Percentiles rank a stretch among this genome's conserved stretches.
Evolutionary conservation across 2,329 filamentous ascomycete species (phyloP).

Genomic region (Sporothrix dimorphospora): DNA sequence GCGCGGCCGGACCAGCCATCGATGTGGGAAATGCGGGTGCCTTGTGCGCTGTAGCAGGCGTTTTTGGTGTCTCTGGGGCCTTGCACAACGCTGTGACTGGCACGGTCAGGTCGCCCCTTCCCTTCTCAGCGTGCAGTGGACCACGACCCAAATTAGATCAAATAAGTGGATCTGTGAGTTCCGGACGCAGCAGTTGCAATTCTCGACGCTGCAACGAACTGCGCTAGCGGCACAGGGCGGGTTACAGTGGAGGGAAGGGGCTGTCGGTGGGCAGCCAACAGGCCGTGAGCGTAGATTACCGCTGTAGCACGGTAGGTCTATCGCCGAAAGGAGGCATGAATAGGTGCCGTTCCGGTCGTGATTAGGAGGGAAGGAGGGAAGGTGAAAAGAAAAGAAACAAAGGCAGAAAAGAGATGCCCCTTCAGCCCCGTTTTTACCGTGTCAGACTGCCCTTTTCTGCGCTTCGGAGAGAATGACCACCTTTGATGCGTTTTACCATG

Average conservation of each 20-base stretch:
- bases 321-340: constrained; percentile 27
- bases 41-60: neutral
- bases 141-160: neutral
- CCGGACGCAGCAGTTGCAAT: constrained; percentile 7
- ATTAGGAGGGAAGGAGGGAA: neutral
- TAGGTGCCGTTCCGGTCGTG: constrained; percentile 25
- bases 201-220: neutral
- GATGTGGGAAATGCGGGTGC: neutral
- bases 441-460: neutral
- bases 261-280: neutral
- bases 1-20: neutral
- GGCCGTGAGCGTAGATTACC: neutral
- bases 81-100: neutral
- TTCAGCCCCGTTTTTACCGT: neutral
- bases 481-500: constrained; percentile 19
- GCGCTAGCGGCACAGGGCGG: constrained; percentile 2
- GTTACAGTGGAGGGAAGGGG: constrained; percentile 1
- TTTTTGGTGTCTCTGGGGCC: neutral
- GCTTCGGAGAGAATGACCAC: too few relatives aligned
- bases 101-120: neutral
- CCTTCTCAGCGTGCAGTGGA: constrained; percentile 2
- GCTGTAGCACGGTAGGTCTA: neutral
- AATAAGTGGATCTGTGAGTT: neutral
- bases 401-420: neutral
- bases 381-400: neutral